Percentiles rank a stretch among this genome's conserved stretches.
Evolutionary conservation across 768 basidiomycete species (phyloP).

Genomic region (Hydnomerulius pinastri): DNA sequence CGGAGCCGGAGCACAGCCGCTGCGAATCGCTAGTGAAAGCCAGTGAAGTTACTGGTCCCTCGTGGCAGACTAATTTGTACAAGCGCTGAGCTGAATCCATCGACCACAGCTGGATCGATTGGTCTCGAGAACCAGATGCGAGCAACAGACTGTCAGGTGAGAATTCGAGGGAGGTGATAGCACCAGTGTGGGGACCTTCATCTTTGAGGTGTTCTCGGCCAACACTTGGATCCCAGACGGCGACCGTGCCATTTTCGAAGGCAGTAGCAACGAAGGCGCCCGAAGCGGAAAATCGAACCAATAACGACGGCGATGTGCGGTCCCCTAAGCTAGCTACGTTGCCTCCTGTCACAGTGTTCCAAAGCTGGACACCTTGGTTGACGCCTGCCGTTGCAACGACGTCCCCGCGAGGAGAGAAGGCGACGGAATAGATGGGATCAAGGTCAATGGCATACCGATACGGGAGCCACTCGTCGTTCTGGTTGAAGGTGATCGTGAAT

Average conservation of each 20-base stretch:
- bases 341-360: slow-evolving; percentile 19
- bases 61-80: slow-evolving; percentile 14
- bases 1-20: slow-evolving; percentile 23
- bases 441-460: slow-evolving; percentile 4
- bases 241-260: slow-evolving; percentile 16
- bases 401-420: slow-evolving; percentile 12
- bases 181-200: slow-evolving; percentile 8
- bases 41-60: slow-evolving; percentile 18
- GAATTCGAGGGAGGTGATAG: slow-evolving; percentile 22
- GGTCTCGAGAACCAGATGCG: slow-evolving; percentile 21
- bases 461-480: not conserved
- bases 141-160: slow-evolving; percentile 13
- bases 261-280: slow-evolving; percentile 21
- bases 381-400: slow-evolving; percentile 17
- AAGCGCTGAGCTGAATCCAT: slow-evolving; percentile 12
- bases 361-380: slow-evolving; percentile 22
- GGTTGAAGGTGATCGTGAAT: not conserved
- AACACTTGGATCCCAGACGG: slow-evolving; percentile 21
- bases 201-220: slow-evolving; percentile 20
- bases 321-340: slow-evolving; percentile 23
- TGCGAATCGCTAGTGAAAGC: slow-evolving; percentile 22
- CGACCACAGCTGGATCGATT: slow-evolving; percentile 24
- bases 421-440: slow-evolving; percentile 14
- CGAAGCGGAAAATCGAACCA: slow-evolving; percentile 22
- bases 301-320: not conserved